phyloP scores from a whole-genome alignment of 768 basidiomycete genomes.

The Tricholoma flavovirens region DNA sequence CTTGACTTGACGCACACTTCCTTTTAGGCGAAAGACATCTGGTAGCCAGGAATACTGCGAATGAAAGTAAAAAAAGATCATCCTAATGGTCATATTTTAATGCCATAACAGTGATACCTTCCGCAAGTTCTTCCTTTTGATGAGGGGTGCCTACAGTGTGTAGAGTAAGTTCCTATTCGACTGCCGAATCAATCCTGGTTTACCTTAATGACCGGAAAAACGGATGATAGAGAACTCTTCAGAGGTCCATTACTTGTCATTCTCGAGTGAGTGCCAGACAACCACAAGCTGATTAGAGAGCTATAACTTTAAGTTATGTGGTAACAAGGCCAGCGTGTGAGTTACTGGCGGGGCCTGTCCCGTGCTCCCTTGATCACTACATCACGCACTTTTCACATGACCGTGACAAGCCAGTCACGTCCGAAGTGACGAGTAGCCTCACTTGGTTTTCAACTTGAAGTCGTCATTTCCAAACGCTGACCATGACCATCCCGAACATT shows the following conservation, averaged over 20 bases:
- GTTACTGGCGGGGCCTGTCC: too few species aligned
- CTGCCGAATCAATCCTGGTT: neutral
- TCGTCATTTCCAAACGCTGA: neutral
- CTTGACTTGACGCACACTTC: constrained; percentile 53
- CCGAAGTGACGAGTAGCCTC: too few species aligned
- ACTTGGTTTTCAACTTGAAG: neutral
- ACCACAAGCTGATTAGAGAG: neutral
- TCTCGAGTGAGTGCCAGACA: neutral
- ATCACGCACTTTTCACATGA: neutral
- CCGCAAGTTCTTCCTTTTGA: constrained; percentile 48
- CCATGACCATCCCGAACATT: neutral
- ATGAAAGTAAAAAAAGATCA: constrained; percentile 1
- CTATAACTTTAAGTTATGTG: too few species aligned
- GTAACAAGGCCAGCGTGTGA: too few species aligned
- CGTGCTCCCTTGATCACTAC: too few species aligned
- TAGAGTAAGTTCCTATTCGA: neutral
- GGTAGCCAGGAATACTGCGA: constrained; percentile 83
- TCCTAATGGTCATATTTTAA: neutral
- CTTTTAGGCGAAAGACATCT: constrained; percentile 79
- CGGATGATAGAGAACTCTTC: constrained; percentile 26
- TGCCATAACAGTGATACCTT: constrained; percentile 29
- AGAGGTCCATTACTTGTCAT: constrained; percentile 18
- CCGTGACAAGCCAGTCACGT: neutral
- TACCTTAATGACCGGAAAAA: constrained; percentile 25
- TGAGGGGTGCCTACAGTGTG: constrained; percentile 29